These are phyloP conservation scores for Penicillium oxalicum DNA, from an alignment of 2,329 filamentous ascomycete species.

Conservation along the genomic window DNA sequence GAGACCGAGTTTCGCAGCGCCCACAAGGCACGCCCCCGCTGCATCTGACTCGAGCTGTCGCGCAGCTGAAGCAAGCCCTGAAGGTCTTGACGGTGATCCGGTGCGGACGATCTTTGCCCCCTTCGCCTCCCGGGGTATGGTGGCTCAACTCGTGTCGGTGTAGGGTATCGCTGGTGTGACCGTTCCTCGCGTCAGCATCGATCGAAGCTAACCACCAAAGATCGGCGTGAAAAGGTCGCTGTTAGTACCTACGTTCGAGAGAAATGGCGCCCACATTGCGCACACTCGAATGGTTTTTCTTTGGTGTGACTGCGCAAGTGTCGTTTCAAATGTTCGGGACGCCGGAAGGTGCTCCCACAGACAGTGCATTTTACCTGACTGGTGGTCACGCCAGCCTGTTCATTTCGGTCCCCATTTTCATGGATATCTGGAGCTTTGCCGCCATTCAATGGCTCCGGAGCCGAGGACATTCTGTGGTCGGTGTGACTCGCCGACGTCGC, in stretches of 20 bases:
- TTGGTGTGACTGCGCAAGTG: constrained; percentile 39
- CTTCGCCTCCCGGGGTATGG: constrained; percentile 30
- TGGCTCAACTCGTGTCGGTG: constrained; percentile 38
- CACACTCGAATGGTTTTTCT: constrained; percentile 37
- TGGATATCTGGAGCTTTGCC: constrained; percentile 4
- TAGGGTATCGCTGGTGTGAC: constrained; percentile 30
- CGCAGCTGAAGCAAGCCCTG: constrained; percentile 37
- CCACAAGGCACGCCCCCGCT: constrained; percentile 34
- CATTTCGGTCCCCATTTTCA: constrained; percentile 6
- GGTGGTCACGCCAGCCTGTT: constrained; percentile 1
- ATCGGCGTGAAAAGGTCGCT: background rate
- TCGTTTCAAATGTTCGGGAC: constrained; percentile 39
- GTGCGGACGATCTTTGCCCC: constrained; percentile 32
- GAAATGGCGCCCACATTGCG: constrained; percentile 38
- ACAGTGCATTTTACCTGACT: constrained; percentile 29
- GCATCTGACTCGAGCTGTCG: constrained; percentile 36
- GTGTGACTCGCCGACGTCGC: constrained; percentile 18
- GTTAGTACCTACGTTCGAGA: constrained; percentile 33
- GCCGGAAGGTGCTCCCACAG: constrained; percentile 35
- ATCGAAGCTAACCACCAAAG: background rate
- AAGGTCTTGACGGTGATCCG: constrained; percentile 40
- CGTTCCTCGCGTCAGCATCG: background rate
- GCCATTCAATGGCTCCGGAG: constrained; percentile 1
- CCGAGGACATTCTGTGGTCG: background rate
- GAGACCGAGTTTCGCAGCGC: constrained; percentile 33